phyloP scores from a whole-genome alignment of 2,329 filamentous ascomycete species.

The Microcyclospora tardicrescens region DNA sequence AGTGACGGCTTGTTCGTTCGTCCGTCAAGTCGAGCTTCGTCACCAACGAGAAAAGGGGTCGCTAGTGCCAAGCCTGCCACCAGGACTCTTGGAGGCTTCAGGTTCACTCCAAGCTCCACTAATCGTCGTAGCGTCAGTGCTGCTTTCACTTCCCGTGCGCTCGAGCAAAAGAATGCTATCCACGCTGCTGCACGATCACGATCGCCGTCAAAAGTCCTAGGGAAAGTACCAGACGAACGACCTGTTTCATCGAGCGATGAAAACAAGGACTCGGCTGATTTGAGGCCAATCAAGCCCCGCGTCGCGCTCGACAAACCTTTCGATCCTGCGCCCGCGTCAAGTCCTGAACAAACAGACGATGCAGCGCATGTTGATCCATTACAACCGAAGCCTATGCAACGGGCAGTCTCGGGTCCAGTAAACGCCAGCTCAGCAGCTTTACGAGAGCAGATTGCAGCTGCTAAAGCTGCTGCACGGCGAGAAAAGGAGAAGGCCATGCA shows the following conservation, averaged over 20 bases:
- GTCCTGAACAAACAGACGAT: too few relatives aligned
- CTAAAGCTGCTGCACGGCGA: slow-evolving; percentile 56
- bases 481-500: slow-evolving; percentile 12
- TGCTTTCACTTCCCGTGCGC: slow-evolving; percentile 5
- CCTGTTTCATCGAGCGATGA: too few relatives aligned
- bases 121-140: slow-evolving; percentile 17
- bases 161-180: neutral
- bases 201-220: slow-evolving; percentile 7
- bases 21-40: slow-evolving; percentile 14
- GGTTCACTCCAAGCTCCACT: slow-evolving; percentile 9
- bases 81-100: slow-evolving; percentile 12
- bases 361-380: too few relatives aligned
- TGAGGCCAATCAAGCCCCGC: too few relatives aligned
- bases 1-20: slow-evolving; percentile 25
- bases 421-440: slow-evolving; percentile 60
- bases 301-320: too few relatives aligned
- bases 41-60: slow-evolving; percentile 24
- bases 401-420: slow-evolving; percentile 12
- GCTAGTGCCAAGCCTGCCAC: slow-evolving; percentile 21
- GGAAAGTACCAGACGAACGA: too few relatives aligned
- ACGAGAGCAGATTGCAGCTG: slow-evolving; percentile 83
- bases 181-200: slow-evolving; percentile 4
- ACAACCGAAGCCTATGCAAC: neutral
- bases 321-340: too few relatives aligned
- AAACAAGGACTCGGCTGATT: too few relatives aligned